These are phyloP conservation scores for Cladorrhinum sp. DNA, from an alignment of 2,329 filamentous ascomycete genomes.

Conservation along the genomic window DNA sequence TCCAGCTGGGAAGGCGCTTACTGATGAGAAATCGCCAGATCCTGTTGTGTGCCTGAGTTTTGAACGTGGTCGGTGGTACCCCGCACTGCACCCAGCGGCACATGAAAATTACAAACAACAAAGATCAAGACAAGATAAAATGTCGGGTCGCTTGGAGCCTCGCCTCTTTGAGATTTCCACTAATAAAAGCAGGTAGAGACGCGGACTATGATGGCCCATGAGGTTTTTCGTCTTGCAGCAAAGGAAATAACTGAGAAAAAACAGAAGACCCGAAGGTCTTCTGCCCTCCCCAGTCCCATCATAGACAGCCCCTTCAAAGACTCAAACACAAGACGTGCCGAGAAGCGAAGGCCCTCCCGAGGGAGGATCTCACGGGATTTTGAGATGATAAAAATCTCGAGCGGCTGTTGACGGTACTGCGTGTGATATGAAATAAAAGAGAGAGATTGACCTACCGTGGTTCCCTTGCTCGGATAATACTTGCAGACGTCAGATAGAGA, in stretches of 20 bases:
- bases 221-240: slow-evolving; percentile 31
- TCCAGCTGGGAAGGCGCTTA: neutral
- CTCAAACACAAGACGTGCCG: slow-evolving; percentile 32
- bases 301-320: slow-evolving; percentile 28
- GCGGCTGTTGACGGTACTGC: slow-evolving; percentile 27
- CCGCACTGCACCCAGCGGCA: neutral
- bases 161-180: slow-evolving; percentile 27
- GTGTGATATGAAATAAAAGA: neutral
- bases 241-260: neutral
- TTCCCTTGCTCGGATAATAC: neutral
- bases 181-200: slow-evolving; percentile 25
- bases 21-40: neutral
- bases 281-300: slow-evolving; percentile 7
- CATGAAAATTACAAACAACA: neutral
- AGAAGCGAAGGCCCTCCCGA: slow-evolving; percentile 30
- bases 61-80: neutral
- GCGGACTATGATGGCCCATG: slow-evolving; percentile 37
- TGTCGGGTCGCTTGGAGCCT: slow-evolving; percentile 36
- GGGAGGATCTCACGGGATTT: slow-evolving; percentile 26
- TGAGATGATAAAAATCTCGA: slow-evolving; percentile 22
- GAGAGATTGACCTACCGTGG: slow-evolving; percentile 2
- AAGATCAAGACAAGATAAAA: slow-evolving; percentile 1
- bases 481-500: too few relatives aligned
- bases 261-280: neutral
- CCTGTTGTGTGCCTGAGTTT: neutral